Evolutionary conservation across 768 basidiomycete species (phyloP).

Genomic region (Suillus occidentalis): DNA sequence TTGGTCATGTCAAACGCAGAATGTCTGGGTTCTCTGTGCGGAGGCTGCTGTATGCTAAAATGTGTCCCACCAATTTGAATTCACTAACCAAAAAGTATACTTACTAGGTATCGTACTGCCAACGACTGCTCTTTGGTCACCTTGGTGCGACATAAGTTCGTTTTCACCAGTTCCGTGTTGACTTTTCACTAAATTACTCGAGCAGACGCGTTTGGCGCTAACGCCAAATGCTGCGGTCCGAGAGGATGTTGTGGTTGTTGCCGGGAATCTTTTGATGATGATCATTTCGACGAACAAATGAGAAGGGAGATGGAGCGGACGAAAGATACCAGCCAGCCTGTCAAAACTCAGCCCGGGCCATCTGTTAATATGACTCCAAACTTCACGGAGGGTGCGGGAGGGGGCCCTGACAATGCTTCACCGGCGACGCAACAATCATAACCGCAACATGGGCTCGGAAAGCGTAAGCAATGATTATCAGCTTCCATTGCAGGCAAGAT

Average conservation of each 20-base stretch:
- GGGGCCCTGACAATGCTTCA: background rate
- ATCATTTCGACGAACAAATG: slow-evolving; percentile 31
- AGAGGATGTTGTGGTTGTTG: slow-evolving; percentile 30
- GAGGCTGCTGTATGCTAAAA: slow-evolving; percentile 25
- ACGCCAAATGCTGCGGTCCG: slow-evolving; percentile 24
- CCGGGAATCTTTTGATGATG: slow-evolving; percentile 28
- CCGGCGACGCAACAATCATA: background rate
- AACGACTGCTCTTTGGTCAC: slow-evolving; percentile 14
- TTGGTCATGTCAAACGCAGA: slow-evolving; percentile 2
- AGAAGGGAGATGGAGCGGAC: slow-evolving; percentile 23
- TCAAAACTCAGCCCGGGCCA: slow-evolving; percentile 22
- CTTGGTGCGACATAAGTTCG: slow-evolving; percentile 29
- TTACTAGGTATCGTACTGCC: slow-evolving; percentile 15
- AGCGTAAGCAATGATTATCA: background rate
- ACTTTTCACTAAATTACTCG: background rate
- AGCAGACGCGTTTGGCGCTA: slow-evolving; percentile 25
- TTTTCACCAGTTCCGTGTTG: background rate
- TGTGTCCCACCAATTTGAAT: background rate
- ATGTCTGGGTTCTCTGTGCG: slow-evolving; percentile 4
- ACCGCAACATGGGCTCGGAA: background rate
- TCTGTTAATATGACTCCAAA: background rate
- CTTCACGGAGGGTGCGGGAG: background rate
- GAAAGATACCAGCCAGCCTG: slow-evolving; percentile 12
- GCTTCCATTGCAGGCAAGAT: background rate
- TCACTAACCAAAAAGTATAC: background rate